A percentile compares a stretch with the other conserved stretches of the same genome.
Conservation (phyloP, 768 basidiomycete genomes). For the Psilocybe sp. region DNA sequence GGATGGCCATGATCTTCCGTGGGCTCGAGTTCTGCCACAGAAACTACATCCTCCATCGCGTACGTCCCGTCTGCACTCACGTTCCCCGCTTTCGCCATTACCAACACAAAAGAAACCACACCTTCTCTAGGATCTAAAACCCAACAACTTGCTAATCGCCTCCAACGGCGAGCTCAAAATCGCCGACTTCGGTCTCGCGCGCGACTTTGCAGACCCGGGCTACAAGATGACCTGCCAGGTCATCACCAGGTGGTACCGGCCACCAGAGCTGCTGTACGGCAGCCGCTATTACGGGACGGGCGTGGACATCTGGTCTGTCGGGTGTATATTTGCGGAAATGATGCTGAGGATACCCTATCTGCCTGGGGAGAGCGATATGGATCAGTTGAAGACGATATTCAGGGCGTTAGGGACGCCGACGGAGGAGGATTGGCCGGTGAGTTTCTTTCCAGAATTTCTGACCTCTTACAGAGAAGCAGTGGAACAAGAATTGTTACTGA, state of each 20-base stretch:
- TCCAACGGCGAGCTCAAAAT: constrained; percentile 91
- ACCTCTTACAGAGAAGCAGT: background rate
- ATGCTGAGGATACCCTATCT: constrained; percentile 96
- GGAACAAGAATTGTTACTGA: background rate
- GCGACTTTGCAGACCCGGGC: constrained; percentile 93
- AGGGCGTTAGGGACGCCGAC: constrained; percentile 94
- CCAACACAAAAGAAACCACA: background rate
- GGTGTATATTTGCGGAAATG: constrained; percentile 96
- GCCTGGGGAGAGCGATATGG: constrained; percentile 94
- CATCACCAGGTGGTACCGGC: constrained; percentile 99
- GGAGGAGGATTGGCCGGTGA: constrained; percentile 95
- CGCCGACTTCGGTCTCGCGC: constrained; percentile 97
- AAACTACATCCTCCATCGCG: constrained; percentile 91
- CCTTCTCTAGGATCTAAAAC: constrained; percentile 82
- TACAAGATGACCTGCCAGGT: constrained; percentile 98
- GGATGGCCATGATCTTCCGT: constrained; percentile 98
- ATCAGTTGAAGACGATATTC: constrained; percentile 93
- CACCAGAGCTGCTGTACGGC: constrained; percentile 92
- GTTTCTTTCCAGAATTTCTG: constrained; percentile 14
- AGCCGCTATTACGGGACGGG: constrained; percentile 87
- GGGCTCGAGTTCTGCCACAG: constrained; percentile 98
- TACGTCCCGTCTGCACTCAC: constrained; percentile 29
- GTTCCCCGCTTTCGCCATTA: background rate
- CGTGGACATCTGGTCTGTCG: constrained; percentile 96
- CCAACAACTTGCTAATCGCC: constrained; percentile 95